Conservation (phyloP, 2,329 filamentous ascomycete genomes). For the Ophiocordyceps camponoti-rufipedis region DNA sequence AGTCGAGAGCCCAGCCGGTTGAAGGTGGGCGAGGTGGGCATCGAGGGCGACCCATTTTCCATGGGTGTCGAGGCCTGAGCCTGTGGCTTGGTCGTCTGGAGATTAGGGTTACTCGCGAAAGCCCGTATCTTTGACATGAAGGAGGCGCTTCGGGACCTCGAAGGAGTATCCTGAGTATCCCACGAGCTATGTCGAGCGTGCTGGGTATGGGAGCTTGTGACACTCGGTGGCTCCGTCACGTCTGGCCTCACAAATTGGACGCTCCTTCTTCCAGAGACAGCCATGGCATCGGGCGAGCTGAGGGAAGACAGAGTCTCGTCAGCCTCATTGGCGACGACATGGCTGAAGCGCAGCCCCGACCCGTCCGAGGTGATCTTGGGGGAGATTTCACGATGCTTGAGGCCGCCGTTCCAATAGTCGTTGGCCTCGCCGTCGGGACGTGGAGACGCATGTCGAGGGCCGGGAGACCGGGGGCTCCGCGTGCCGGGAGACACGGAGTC, state of each 20-base stretch:
- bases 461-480: conserved; percentile 3
- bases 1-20: conserved; percentile 26
- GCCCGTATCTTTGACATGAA: conserved; percentile 68
- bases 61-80: conserved; percentile 8
- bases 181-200: conserved; percentile 47
- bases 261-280: conserved; percentile 26
- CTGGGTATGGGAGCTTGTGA: conserved; percentile 13
- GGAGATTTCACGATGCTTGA: conserved; percentile 3
- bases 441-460: conserved; percentile 2
- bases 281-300: not conserved
- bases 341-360: not conserved
- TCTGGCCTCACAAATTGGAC: conserved; percentile 57
- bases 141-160: conserved; percentile 41
- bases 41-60: conserved; percentile 20
- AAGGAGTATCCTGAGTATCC: conserved; percentile 43
- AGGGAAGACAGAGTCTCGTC: not conserved
- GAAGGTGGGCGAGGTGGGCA: conserved; percentile 28
- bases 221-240: conserved; percentile 6
- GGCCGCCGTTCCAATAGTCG: conserved; percentile 6
- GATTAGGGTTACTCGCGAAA: conserved; percentile 36
- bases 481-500: conserved; percentile 6
- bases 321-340: conserved; percentile 1
- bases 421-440: conserved; percentile 1
- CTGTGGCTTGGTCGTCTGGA: conserved; percentile 27
- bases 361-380: not conserved